phyloP scores from a whole-genome alignment of 2,329 filamentous ascomycete species.

The Dendrostoma leiphaemia region DNA sequence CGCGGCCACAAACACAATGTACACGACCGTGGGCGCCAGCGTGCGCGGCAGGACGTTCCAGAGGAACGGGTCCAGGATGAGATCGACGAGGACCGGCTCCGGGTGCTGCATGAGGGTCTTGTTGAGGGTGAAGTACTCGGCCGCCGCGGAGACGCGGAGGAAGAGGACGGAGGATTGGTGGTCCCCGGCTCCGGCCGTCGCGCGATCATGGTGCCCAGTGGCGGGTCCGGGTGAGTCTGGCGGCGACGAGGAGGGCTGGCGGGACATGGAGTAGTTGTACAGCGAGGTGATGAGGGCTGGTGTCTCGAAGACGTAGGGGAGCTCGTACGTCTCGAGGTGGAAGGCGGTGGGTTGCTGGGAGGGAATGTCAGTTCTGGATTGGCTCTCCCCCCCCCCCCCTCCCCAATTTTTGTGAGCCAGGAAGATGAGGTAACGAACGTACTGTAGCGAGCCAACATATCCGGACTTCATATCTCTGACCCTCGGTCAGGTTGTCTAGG shows the following conservation, averaged over 20 bases:
- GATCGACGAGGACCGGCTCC: conserved; percentile 72
- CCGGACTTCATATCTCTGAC: conserved; percentile 83
- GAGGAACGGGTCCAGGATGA: conserved; percentile 83
- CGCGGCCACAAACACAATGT: conserved; percentile 62
- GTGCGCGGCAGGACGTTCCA: conserved; percentile 78
- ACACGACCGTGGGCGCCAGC: conserved; percentile 68
- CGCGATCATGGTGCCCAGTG: no score
- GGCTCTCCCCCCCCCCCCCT: background rate
- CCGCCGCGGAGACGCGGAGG: conserved; percentile 71
- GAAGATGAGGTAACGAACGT: conserved; percentile 45
- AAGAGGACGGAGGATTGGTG: conserved; percentile 57
- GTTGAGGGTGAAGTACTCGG: conserved; percentile 82
- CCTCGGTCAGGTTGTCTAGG: conserved; percentile 66
- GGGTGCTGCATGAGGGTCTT: conserved; percentile 71
- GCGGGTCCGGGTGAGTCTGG: background rate
- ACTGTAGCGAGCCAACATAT: conserved; percentile 94
- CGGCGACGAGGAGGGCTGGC: conserved; percentile 31
- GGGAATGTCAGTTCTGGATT: background rate
- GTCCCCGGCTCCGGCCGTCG: no score
- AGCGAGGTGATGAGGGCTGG: conserved; percentile 65
- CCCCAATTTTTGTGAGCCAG: background rate
- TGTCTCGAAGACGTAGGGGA: conserved; percentile 60
- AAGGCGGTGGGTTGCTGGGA: conserved; percentile 83
- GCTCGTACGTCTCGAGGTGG: conserved; percentile 61
- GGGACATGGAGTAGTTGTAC: conserved; percentile 56